Base-by-base conservation (phyloP, 2,329 filamentous ascomycete species). In the Trichoderma sp. region DNA sequence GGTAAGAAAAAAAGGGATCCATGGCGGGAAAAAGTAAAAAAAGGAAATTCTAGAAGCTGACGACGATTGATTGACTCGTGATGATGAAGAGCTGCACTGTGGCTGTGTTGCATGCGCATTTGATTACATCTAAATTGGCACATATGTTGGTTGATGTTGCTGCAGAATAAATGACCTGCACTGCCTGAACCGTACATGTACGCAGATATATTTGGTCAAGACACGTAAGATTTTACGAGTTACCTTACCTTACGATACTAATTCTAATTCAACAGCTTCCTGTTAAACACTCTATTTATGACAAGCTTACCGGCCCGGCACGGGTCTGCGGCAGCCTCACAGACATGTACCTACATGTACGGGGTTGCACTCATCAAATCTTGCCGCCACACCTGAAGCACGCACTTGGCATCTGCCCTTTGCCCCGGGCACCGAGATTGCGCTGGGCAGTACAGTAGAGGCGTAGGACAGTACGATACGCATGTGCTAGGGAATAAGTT, bases 361-460 rank as follows among this genome's bases (percentile, higher is more conserved):
- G 65, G 53, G 36, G 56, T 39, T 18, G 28, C 36, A 34, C 15
- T 21, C 32, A 12, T 67, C 18, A 43, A 43, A 43, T n/a, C 26
- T 39, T 18, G 36, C n/a, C 57, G 66, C 39, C 15, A 39, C 39
- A 70, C 67, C 67, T 70, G 67, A 70, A 62, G 67, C 67, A 70
- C 62, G 67, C 67, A 43, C 39, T 53, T 63, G 43, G 60, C 9
- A 32, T 60, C n/a, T 34, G 30, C 21, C 57, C 67, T 62, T 60
- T 30, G 5, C 24, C 21, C 62, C 62, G 28, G n/a, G 47, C 63
- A 66, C 12, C 67, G 67, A 70, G 15, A 70, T 70, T 70, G 67
- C 24, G 24, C 24, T 24, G 24, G 24, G 24, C 24, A 24, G 24
- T 24, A 24, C 24, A 24, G 24, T 24, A 24, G 24, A 24, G 24